Conservation (phyloP, 108 stramenopile genomes). For the Chaetoceros muelleri region DNA sequence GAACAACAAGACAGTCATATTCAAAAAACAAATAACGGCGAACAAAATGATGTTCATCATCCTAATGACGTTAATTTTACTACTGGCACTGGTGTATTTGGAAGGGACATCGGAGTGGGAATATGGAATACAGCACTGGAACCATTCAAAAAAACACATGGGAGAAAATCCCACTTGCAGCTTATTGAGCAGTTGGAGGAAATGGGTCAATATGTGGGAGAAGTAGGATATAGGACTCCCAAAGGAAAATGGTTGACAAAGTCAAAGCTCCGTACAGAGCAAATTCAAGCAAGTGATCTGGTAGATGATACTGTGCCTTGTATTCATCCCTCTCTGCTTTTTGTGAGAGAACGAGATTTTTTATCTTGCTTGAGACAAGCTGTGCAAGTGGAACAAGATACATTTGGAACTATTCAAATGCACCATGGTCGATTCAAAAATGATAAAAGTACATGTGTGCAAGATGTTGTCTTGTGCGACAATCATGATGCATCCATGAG, state of each 20-base stretch:
- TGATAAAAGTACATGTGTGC: not conserved
- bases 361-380: slow-evolving; percentile 43
- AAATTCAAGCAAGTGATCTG: slow-evolving; percentile 11
- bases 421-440: slow-evolving; percentile 17
- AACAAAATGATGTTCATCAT: not conserved
- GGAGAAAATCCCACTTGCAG: slow-evolving; percentile 41
- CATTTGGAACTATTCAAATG: slow-evolving; percentile 39
- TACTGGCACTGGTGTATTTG: slow-evolving; percentile 23
- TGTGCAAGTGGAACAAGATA: slow-evolving; percentile 36
- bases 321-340: slow-evolving; percentile 32
- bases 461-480: not conserved
- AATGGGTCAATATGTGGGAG: slow-evolving; percentile 32
- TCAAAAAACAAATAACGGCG: no score
- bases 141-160: slow-evolving; percentile 35
- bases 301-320: slow-evolving; percentile 7
- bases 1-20: no score
- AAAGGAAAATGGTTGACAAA: slow-evolving; percentile 68
- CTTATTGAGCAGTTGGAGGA: slow-evolving; percentile 33
- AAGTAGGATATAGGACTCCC: slow-evolving; percentile 77
- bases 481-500: no score
- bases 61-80: slow-evolving; percentile 10
- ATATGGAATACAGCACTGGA: slow-evolving; percentile 75
- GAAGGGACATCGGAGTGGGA: slow-evolving; percentile 72
- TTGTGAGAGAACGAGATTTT: slow-evolving; percentile 67
- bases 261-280: slow-evolving; percentile 35